Conservation (phyloP, 1,284 basidiomycete genomes). For the Heimioporus retisporus region DNA sequence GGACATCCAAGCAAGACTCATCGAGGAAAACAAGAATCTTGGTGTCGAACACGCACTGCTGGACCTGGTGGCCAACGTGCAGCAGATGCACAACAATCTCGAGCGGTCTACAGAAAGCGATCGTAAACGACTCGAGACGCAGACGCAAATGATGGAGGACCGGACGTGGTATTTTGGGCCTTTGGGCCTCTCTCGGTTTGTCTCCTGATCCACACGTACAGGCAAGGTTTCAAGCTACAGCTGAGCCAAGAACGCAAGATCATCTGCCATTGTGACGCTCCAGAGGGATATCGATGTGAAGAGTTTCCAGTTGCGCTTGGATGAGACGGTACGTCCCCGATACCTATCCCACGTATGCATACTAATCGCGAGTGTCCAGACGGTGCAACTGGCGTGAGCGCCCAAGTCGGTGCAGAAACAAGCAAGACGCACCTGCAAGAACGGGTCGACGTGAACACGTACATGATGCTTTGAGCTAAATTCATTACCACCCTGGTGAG, state of each 20-base stretch:
- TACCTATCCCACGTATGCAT: not conserved
- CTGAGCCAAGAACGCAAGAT: slow-evolving; percentile 85
- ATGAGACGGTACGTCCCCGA: slow-evolving; percentile 66
- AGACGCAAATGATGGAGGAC: slow-evolving; percentile 81
- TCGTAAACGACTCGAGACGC: slow-evolving; percentile 81
- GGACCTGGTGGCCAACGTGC: slow-evolving; percentile 89
- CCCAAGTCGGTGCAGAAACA: slow-evolving; percentile 84
- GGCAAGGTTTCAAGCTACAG: slow-evolving; percentile 80
- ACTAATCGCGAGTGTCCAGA: slow-evolving; percentile 51
- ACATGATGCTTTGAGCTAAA: too few species aligned
- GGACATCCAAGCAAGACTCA: slow-evolving; percentile 84
- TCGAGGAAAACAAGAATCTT: slow-evolving; percentile 87
- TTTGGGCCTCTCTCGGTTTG: not conserved
- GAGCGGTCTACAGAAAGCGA: slow-evolving; percentile 88
- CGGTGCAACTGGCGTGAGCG: slow-evolving; percentile 73
- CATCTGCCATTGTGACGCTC: slow-evolving; percentile 71
- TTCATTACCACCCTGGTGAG: too few species aligned
- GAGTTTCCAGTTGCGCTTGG: slow-evolving; percentile 80
- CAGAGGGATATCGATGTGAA: slow-evolving; percentile 87
- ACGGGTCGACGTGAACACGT: slow-evolving; percentile 59
- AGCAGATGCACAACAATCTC: slow-evolving; percentile 90
- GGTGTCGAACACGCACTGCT: slow-evolving; percentile 86
- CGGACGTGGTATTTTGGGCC: slow-evolving; percentile 68
- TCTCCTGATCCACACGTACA: slow-evolving; percentile 38
- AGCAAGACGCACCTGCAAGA: slow-evolving; percentile 86